phyloP scores from a whole-genome alignment of 257 asterid genomes.

The Scutellaria galericulata region DNA sequence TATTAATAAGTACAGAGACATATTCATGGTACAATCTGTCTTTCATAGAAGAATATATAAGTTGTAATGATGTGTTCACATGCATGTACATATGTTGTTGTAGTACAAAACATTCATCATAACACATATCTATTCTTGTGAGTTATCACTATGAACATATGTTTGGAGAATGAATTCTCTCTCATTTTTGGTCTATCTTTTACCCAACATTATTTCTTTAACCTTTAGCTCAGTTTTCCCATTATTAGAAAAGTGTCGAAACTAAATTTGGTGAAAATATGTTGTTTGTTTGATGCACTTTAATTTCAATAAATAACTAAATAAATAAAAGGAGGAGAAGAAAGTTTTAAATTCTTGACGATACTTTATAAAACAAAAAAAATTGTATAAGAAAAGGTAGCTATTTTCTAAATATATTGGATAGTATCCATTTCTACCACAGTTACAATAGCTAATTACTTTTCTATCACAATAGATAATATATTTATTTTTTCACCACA shows the following conservation, averaged over 20 bases:
- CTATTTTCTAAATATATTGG: too few relatives aligned
- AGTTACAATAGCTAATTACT: too few relatives aligned
- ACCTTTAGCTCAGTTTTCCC: background rate
- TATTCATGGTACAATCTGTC: background rate
- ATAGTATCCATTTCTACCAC: too few relatives aligned
- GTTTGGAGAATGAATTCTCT: background rate
- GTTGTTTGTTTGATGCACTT: slow-evolving; percentile 20
- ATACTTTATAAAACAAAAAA: too few relatives aligned
- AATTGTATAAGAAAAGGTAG: too few relatives aligned
- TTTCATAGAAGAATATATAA: background rate
- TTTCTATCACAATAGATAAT: too few relatives aligned
- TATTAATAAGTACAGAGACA: background rate
- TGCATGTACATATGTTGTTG: background rate
- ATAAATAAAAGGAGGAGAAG: too few relatives aligned
- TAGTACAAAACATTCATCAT: slow-evolving; percentile 11
- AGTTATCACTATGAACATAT: background rate
- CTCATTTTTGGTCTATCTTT: slow-evolving; percentile 14
- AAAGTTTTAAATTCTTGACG: too few relatives aligned
- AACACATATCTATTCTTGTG: too few relatives aligned
- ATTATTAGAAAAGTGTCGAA: background rate
- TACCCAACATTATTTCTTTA: background rate
- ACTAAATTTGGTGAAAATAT: background rate
- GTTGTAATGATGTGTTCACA: slow-evolving; percentile 1
- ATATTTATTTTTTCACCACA: too few relatives aligned
- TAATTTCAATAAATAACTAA: background rate